These are phyloP conservation scores for Sporisorium iseilematis-ciliati DNA, from an alignment of 1,284 basidiomycete species.

Conservation along the genomic window DNA sequence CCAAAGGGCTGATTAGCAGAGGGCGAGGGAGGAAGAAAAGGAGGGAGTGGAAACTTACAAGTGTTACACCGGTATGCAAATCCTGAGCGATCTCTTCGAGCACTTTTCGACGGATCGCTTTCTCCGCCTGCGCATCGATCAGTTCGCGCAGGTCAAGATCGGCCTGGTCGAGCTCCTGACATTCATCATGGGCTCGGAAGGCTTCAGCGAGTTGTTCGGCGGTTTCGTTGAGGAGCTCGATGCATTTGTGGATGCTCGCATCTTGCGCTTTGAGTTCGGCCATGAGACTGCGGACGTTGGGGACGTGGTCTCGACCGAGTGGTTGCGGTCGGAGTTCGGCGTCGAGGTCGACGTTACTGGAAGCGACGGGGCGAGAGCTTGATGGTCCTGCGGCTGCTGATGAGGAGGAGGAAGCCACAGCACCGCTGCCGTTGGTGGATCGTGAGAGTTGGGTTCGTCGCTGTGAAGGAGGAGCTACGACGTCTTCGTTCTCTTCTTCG, in stretches of 20 bases:
- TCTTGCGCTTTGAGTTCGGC: conserved; percentile 35
- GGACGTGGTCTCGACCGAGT: conserved; percentile 23
- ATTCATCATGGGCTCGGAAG: conserved; percentile 16
- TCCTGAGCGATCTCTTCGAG: conserved; percentile 44
- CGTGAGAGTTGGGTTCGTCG: conserved; percentile 17
- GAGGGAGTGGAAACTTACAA: conserved; percentile 4
- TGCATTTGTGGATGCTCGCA: conserved; percentile 18
- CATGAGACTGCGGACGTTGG: conserved; percentile 27
- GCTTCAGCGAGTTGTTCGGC: conserved; percentile 45
- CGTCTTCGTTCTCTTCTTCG: conserved; percentile 20
- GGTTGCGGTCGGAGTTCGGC: conserved; percentile 35
- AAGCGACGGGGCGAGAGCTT: background rate
- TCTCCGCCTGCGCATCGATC: conserved; percentile 54
- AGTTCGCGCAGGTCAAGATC: conserved; percentile 51
- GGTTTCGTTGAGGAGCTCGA: conserved; percentile 45
- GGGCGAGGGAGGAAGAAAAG: too few relatives aligned
- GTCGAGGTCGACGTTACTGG: conserved; percentile 1
- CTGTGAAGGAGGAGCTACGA: conserved; percentile 18
- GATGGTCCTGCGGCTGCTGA: conserved; percentile 14
- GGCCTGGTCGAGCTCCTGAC: conserved; percentile 35
- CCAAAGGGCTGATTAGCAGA: background rate
- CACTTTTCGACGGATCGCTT: conserved; percentile 33
- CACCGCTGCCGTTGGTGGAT: conserved; percentile 2
- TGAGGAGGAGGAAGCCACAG: background rate
- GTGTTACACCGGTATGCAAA: conserved; percentile 20